These are phyloP conservation scores for Zymoseptoria crescenta DNA, from an alignment of 2,329 filamentous ascomycete species.

Conservation along the genomic window DNA sequence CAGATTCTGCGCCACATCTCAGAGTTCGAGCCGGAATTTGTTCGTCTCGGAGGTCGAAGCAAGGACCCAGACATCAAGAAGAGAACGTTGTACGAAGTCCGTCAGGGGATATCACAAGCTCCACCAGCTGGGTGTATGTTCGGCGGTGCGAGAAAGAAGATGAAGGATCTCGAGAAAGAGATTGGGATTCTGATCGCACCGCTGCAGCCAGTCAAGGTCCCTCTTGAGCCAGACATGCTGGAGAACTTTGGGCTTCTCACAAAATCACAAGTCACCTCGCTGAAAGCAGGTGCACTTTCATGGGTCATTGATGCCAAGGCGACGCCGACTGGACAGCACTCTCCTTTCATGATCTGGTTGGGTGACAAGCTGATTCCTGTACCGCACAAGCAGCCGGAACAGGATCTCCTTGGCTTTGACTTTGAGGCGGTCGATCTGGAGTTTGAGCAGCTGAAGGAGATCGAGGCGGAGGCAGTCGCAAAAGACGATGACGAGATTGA, in stretches of 20 bases:
- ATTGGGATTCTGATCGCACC: conserved; percentile 38
- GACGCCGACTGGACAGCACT: conserved; percentile 17
- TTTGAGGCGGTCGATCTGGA: conserved; percentile 55
- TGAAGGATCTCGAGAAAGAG: conserved; percentile 38
- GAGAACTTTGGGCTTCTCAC: conserved; percentile 51
- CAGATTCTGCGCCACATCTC: conserved; percentile 64
- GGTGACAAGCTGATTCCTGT: conserved; percentile 44
- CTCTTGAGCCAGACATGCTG: conserved; percentile 51
- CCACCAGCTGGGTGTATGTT: conserved; percentile 36
- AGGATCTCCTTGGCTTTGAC: conserved; percentile 44
- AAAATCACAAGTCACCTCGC: conserved; percentile 53
- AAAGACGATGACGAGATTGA: conserved; percentile 34
- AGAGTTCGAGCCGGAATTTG: conserved; percentile 53
- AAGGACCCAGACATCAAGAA: conserved; percentile 52
- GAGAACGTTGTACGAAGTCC: conserved; percentile 59
- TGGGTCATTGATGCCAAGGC: conserved; percentile 27
- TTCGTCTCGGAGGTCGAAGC: conserved; percentile 63
- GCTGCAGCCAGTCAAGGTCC: conserved; percentile 33
- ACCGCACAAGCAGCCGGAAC: conserved; percentile 36
- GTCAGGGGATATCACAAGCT: conserved; percentile 29
- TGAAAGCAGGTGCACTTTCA: conserved; percentile 43
- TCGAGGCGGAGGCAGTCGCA: conserved; percentile 51
- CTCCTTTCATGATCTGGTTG: conserved; percentile 49
- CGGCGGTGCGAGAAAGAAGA: conserved; percentile 31
- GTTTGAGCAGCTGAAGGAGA: conserved; percentile 52